Evolutionary conservation across 441 rosid species (phyloP).

Genomic region (Syzygium malaccense): DNA sequence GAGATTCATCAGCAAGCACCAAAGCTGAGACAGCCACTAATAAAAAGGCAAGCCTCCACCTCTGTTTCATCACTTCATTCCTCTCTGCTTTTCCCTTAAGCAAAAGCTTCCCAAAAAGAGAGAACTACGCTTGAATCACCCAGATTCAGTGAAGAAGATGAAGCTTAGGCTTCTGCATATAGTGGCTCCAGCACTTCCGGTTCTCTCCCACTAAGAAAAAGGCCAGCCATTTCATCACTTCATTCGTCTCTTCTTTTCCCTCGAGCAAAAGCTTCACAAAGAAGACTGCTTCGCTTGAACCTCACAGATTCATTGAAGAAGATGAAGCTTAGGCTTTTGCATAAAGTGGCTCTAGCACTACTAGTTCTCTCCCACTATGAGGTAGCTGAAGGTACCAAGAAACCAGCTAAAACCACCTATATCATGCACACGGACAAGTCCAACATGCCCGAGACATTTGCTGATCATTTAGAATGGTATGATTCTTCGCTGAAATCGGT

Average conservation of each 20-base stretch:
- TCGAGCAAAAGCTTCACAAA: neutral
- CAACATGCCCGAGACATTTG: conserved; percentile 36
- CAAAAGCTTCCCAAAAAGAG: neutral
- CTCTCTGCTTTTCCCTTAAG: neutral
- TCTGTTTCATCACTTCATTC: neutral
- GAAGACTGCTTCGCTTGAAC: neutral
- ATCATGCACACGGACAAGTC: conserved; percentile 50
- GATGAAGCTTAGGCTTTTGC: conserved; percentile 11
- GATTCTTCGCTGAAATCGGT: conserved; percentile 31
- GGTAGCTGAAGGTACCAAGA: conserved; percentile 17
- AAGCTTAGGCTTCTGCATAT: conserved; percentile 11
- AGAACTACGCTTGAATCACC: neutral
- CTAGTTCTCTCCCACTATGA: conserved; percentile 2
- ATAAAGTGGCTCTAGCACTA: conserved; percentile 5
- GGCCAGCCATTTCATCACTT: neutral
- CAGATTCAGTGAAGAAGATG: conserved; percentile 9
- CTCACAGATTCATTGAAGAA: conserved; percentile 9
- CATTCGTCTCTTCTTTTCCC: neutral
- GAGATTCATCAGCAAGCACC: neutral
- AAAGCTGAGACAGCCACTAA: neutral
- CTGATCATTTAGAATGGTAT: conserved; percentile 45
- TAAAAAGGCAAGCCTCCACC: neutral
- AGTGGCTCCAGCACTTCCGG: conserved; percentile 7
- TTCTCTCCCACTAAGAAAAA: neutral
- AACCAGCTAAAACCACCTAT: conserved; percentile 29